phyloP scores from a whole-genome alignment of 495 filamentous ascomycete genomes.

The Penicillium lagena region DNA sequence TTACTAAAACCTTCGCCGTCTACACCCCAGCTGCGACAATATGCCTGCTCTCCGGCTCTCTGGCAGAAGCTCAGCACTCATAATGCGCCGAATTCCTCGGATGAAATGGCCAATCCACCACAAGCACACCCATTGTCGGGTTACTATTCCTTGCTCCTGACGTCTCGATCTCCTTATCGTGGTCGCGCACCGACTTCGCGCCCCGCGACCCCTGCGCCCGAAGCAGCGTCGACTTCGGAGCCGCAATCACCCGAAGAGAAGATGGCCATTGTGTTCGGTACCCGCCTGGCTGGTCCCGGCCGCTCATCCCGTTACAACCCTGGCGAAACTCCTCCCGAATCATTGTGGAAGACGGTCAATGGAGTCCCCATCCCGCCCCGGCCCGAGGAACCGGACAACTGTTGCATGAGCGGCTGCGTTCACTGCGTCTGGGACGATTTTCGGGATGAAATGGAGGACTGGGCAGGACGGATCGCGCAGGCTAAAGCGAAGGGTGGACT shows the following conservation, averaged over 20 bases:
- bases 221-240: constrained; percentile 14
- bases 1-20: too few relatives aligned
- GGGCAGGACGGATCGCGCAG: constrained; percentile 55
- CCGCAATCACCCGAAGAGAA: constrained; percentile 42
- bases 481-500: constrained; percentile 37
- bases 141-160: constrained; percentile 33
- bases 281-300: constrained; percentile 63
- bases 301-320: constrained; percentile 53
- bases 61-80: constrained; percentile 14
- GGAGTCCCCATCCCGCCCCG: constrained; percentile 76
- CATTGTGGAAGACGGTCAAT: constrained; percentile 56
- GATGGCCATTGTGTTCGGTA: constrained; percentile 70
- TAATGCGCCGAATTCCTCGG: constrained; percentile 6
- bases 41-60: constrained; percentile 13
- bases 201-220: constrained; percentile 10
- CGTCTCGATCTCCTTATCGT: constrained; percentile 20
- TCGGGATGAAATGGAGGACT: constrained; percentile 85
- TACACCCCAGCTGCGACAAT: constrained; percentile 3
- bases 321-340: constrained; percentile 32
- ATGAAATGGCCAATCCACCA: constrained; percentile 2
- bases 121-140: constrained; percentile 40
- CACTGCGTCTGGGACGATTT: constrained; percentile 96
- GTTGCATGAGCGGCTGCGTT: constrained; percentile 97
- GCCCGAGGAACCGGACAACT: constrained; percentile 92
- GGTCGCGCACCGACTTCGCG: constrained; percentile 17